Evolutionary conservation across 176 grass and related monocot species (phyloP), one percentile per base, ranked within the genome.

Genomic region (Avena insularis): DNA sequence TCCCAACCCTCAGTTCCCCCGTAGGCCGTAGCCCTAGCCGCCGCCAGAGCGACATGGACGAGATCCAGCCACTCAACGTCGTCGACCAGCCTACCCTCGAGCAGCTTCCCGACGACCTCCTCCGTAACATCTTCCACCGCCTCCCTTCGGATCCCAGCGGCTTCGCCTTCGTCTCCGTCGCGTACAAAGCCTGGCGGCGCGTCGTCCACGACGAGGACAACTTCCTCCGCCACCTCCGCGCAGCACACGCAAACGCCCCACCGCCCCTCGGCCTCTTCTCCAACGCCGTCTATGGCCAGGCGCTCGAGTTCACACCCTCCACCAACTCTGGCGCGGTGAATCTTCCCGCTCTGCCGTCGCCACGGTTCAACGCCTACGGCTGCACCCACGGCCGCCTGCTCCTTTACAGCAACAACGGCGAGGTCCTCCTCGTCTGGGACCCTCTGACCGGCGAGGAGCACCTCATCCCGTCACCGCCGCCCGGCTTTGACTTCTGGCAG

Each of bases 301-400:
- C 10, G 4, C 69, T 71, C 10, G 1, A 45, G 38, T 46, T 47
- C 69, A 47, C 9, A 10, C 69, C 40, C 10, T 12, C 69, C 69
- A 47, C 10, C 19, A 21, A 23, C 59, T 25, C 43, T 19, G 40
- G 69, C 10, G 9, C 9, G 40, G 43, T 72, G 40, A 72, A n/a
- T 72, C 69, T 72, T 19, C 38, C 69, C 4, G 20, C 38, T 17
- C 33, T 35, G 33, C 38, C 69, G 9, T 38, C 69, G 9, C 12
- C 19, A 0, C 40, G 3, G 2, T 72, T 72, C 69, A 17, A 72
- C 40, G 4, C 19, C 1, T 72, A 72, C 5, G 69, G 69, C 69
- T 72, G 40, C 69, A 72, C 40, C 69, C 69, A 72, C 40, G 69
- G 69, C 19, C 69, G 40, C 69, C 1, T 47, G 38, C 69, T 72